Evolutionary conservation across 1,284 basidiomycete genomes (phyloP).

Genomic region (Rhodotorula sp.): DNA sequence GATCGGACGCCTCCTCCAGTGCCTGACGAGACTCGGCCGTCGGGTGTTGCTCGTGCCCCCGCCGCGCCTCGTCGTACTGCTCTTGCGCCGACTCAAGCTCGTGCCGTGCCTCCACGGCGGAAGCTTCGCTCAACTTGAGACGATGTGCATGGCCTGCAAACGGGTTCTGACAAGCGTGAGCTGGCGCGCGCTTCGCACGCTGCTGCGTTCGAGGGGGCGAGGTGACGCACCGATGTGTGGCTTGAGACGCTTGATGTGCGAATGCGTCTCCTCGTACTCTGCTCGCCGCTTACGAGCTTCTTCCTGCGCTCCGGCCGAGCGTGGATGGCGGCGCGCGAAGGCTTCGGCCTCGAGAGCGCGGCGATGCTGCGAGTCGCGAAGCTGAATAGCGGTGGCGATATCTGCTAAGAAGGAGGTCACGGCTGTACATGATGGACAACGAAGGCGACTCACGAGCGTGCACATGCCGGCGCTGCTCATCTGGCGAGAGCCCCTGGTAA

Average conservation of each 20-base stretch:
- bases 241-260: background rate
- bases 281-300: background rate
- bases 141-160: background rate
- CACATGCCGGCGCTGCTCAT: background rate
- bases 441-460: background rate
- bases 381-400: background rate
- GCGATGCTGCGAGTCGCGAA: background rate
- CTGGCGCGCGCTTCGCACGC: too few species aligned
- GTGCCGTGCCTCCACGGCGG: background rate
- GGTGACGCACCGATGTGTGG: background rate
- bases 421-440: too few species aligned
- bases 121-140: background rate
- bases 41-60: background rate
- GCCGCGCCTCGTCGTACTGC: background rate
- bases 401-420: background rate
- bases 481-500: background rate
- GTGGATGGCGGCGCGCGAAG: background rate
- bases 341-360: background rate
- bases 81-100: background rate
- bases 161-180: too few species aligned
- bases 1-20: background rate
- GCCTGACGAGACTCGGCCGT: background rate
- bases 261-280: background rate
- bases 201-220: background rate
- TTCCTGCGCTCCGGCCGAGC: background rate